phyloP scores from a whole-genome alignment of 441 rosid genomes.

The Gossypium gossypioides region DNA sequence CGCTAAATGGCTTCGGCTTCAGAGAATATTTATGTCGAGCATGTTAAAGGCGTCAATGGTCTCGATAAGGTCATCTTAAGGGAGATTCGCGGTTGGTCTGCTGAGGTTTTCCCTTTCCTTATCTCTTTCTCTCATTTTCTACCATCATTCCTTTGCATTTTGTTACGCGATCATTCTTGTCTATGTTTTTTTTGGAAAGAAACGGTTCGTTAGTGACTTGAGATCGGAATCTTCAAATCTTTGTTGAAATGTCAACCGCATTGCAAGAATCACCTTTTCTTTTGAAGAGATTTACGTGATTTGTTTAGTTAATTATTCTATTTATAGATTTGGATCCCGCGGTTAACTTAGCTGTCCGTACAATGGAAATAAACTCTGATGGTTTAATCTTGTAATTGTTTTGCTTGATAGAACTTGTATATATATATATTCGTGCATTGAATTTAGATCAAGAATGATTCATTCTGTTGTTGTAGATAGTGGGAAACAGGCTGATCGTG shows the following conservation, averaged over 20 bases:
- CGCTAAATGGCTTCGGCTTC: background rate
- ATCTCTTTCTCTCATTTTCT: background rate
- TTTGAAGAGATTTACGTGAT: background rate
- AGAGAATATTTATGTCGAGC: constrained; percentile 22
- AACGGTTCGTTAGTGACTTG: background rate
- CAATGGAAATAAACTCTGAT: background rate
- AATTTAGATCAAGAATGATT: background rate
- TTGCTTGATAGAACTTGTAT: background rate
- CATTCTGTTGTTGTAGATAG: background rate
- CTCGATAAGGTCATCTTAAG: constrained; percentile 64
- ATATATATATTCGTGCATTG: background rate
- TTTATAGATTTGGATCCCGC: background rate
- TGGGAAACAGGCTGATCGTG: background rate
- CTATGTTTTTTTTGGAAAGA: background rate
- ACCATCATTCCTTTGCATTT: background rate
- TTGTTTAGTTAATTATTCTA: background rate
- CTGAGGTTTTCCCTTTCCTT: constrained; percentile 36
- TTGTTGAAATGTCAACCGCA: background rate
- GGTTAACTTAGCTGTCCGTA: background rate
- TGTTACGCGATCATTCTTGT: background rate
- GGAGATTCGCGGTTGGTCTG: constrained; percentile 52
- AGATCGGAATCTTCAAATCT: background rate
- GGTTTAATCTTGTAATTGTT: background rate
- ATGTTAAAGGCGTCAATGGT: constrained; percentile 50
- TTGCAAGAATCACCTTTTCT: background rate